A percentile compares a stretch with the other conserved stretches of the same genome.
phyloP scores from a whole-genome alignment of 2,329 filamentous ascomycete genomes.

The Albophoma yamanashiensis region DNA sequence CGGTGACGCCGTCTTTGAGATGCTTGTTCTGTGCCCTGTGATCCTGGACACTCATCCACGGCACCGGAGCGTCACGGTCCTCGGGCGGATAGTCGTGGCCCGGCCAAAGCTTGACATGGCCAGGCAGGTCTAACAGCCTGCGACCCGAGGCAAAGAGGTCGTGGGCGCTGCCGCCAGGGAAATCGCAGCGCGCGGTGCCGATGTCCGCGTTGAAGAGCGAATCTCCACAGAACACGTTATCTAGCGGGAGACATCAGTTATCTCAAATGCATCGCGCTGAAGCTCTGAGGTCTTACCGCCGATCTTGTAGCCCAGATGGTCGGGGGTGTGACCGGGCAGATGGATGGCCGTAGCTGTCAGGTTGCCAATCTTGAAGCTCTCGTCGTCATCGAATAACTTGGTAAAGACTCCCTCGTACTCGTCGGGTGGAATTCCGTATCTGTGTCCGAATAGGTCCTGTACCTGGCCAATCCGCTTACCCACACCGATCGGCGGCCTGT shows the following conservation, averaged over 20 bases:
- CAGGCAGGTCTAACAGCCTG: conserved; percentile 29
- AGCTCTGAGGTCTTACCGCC: conserved; percentile 22
- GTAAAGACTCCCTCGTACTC: conserved; percentile 41
- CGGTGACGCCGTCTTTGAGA: conserved; percentile 26
- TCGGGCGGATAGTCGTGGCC: conserved; percentile 42
- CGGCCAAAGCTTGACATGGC: conserved; percentile 36
- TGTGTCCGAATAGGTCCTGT: conserved; percentile 35
- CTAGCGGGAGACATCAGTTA: conserved; percentile 7
- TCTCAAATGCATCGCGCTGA: neutral
- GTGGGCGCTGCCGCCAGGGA: conserved; percentile 37
- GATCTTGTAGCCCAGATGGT: conserved; percentile 48
- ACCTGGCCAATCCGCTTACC: conserved; percentile 41
- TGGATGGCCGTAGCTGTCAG: conserved; percentile 36
- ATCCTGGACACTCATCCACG: conserved; percentile 33
- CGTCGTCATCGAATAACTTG: conserved; percentile 40
- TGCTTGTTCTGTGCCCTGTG: conserved; percentile 38
- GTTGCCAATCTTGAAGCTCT: conserved; percentile 38
- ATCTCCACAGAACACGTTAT: conserved; percentile 40
- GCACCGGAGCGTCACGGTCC: conserved; percentile 18
- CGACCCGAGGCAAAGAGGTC: conserved; percentile 31
- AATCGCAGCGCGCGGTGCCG: conserved; percentile 42
- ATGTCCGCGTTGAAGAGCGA: conserved; percentile 42
- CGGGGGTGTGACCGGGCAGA: conserved; percentile 50
- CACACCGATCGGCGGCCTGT: conserved; percentile 37
- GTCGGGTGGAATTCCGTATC: conserved; percentile 31